A percentile compares a stretch with the other conserved stretches of the same genome.
phyloP scores from a whole-genome alignment of 2,329 filamentous ascomycete genomes.

The Aspergillus latus region DNA sequence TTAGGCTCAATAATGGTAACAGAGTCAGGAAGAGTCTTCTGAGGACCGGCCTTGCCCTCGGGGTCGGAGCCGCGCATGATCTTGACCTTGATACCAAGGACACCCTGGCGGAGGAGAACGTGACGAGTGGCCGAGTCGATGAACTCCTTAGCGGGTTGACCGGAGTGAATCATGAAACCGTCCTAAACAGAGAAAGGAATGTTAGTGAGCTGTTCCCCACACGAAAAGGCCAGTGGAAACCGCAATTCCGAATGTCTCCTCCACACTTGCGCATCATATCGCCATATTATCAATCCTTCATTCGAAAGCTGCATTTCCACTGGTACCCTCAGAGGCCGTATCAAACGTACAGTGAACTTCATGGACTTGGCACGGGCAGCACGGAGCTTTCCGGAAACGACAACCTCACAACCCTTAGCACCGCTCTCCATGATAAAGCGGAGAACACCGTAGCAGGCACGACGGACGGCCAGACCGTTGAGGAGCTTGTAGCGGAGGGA shows the following conservation, averaged over 20 bases:
- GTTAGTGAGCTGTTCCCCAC: slow-evolving; percentile 9
- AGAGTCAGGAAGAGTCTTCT: slow-evolving; percentile 95
- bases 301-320: not conserved
- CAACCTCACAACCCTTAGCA: slow-evolving; percentile 99
- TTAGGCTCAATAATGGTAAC: slow-evolving; percentile 99
- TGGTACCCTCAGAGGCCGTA: not conserved
- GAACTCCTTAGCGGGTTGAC: slow-evolving; percentile 99
- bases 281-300: not conserved
- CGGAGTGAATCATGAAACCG: slow-evolving; percentile 99
- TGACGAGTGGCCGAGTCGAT: slow-evolving; percentile 98
- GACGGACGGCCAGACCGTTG: slow-evolving; percentile 97
- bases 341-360: slow-evolving; percentile 89
- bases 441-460: slow-evolving; percentile 99
- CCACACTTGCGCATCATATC: not conserved
- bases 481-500: slow-evolving; percentile 99
- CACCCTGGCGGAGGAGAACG: slow-evolving; percentile 99
- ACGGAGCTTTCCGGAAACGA: slow-evolving; percentile 98
- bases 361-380: slow-evolving; percentile 99
- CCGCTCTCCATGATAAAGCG: slow-evolving; percentile 99
- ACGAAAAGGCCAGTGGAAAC: not conserved
- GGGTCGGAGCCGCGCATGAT: slow-evolving; percentile 99
- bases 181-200: slow-evolving; percentile 51
- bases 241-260: not conserved
- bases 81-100: slow-evolving; percentile 99
- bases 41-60: slow-evolving; percentile 96